Percentiles rank a stretch among this genome's conserved stretches.
Conservation (phyloP, 306 rosid genomes). For the Dryas drummondii region DNA sequence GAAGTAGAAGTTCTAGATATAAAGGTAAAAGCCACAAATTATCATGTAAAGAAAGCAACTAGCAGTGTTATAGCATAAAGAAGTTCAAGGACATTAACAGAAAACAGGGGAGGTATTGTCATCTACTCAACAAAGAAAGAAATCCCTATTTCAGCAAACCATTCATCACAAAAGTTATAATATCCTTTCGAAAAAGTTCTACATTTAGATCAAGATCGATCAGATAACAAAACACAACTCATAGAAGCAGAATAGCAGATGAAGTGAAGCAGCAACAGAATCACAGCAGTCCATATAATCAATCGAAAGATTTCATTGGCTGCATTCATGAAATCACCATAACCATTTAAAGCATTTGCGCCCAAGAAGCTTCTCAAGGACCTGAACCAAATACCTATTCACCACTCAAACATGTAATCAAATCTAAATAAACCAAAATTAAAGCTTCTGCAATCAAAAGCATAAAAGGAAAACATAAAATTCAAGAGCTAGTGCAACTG, state of each 20-base stretch:
- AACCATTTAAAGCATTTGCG: constrained; percentile 78
- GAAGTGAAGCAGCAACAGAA: constrained; percentile 78
- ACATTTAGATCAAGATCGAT: constrained; percentile 46
- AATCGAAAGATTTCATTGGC: constrained; percentile 76
- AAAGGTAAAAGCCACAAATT: not conserved
- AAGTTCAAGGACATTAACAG: not conserved
- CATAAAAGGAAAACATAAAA: not conserved
- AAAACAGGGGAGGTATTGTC: constrained; percentile 6
- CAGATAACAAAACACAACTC: constrained; percentile 45
- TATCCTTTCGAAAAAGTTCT: constrained; percentile 40
- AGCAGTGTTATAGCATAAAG: not conserved
- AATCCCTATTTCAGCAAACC: constrained; percentile 18
- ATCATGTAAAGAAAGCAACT: not conserved
- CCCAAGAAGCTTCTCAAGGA: constrained; percentile 81
- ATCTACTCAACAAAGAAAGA: constrained; percentile 24
- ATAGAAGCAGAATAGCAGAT: constrained; percentile 68
- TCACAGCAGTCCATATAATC: constrained; percentile 75
- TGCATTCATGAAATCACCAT: constrained; percentile 79
- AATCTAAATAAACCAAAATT: constrained; percentile 25
- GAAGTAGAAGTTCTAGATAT: not conserved
- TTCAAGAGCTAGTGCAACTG: no score
- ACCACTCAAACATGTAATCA: constrained; percentile 52
- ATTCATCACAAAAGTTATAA: constrained; percentile 29
- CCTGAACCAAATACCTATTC: constrained; percentile 73
- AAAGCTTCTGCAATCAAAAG: not conserved